phyloP scores from a whole-genome alignment of 31 red algal species.

The Odonthalia washingtoniensis region DNA sequence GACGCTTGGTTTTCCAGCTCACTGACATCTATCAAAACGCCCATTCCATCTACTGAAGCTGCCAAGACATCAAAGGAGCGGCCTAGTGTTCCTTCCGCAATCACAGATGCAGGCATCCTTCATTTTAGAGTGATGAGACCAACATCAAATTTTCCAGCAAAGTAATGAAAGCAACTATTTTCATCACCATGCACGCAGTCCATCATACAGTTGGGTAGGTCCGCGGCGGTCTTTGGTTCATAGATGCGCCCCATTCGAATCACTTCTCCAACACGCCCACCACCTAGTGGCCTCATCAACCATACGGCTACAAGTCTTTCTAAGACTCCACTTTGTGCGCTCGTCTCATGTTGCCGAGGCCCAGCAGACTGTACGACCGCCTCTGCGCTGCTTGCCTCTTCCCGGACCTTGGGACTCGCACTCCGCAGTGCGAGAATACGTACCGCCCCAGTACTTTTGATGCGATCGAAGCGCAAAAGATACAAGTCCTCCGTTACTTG shows the following conservation, averaged over 20 bases:
- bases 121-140: background rate
- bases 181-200: background rate
- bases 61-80: background rate
- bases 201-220: background rate
- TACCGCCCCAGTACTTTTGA: background rate
- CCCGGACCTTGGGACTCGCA: background rate
- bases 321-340: background rate
- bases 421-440: slow-evolving; percentile 6
- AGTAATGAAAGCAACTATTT: background rate
- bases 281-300: background rate
- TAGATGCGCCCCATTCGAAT: background rate
- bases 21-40: background rate
- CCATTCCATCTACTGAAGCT: background rate
- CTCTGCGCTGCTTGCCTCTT: background rate
- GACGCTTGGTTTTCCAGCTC: no score
- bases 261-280: background rate
- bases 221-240: no score
- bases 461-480: background rate
- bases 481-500: no score
- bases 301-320: background rate
- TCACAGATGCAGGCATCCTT: background rate
- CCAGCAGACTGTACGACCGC: background rate
- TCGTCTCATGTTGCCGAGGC: background rate
- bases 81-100: background rate
- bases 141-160: background rate